phyloP scores from a whole-genome alignment of 1,284 basidiomycete genomes.

The Apiotrichum akiyoshidainum region DNA sequence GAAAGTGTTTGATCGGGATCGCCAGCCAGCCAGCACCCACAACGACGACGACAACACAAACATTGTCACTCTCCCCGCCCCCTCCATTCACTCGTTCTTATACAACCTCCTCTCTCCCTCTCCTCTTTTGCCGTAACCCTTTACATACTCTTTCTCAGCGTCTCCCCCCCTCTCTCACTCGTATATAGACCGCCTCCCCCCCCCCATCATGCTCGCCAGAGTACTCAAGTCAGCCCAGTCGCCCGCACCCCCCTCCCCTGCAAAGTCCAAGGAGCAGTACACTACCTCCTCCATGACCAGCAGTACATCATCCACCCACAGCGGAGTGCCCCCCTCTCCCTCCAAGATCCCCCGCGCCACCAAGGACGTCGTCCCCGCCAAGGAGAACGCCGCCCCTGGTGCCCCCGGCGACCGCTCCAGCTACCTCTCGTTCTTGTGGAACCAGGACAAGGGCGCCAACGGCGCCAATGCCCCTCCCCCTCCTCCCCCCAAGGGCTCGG shows the following conservation, averaged over 20 bases:
- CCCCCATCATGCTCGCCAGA: constrained; percentile 14
- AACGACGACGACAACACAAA: too few relatives aligned
- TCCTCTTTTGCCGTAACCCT: not conserved
- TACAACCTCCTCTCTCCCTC: not conserved
- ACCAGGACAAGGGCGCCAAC: constrained; percentile 23
- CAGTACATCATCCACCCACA: not conserved
- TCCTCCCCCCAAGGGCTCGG: constrained; percentile 16
- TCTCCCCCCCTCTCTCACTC: not conserved
- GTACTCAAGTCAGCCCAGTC: constrained; percentile 16
- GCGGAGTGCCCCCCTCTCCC: not conserved
- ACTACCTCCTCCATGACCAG: constrained; percentile 6
- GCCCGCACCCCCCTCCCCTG: constrained; percentile 14
- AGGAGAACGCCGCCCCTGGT: constrained; percentile 30
- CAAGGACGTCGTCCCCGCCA: constrained; percentile 9
- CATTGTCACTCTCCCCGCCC: not conserved
- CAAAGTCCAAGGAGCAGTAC: constrained; percentile 26
- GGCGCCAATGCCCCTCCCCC: constrained; percentile 23
- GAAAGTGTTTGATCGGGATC: too few relatives aligned
- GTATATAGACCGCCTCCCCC: not conserved
- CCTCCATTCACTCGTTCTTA: not conserved
- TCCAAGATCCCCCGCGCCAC: constrained; percentile 8
- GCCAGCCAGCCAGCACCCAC: too few relatives aligned
- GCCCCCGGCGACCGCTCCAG: constrained; percentile 30
- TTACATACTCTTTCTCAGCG: too few relatives aligned
- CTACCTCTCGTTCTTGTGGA: constrained; percentile 47